A percentile compares a stretch with the other conserved stretches of the same genome.
Evolutionary conservation across 371 early-diverging fungal species (phyloP).

Genomic region (Actinomortierella ambigua): DNA sequence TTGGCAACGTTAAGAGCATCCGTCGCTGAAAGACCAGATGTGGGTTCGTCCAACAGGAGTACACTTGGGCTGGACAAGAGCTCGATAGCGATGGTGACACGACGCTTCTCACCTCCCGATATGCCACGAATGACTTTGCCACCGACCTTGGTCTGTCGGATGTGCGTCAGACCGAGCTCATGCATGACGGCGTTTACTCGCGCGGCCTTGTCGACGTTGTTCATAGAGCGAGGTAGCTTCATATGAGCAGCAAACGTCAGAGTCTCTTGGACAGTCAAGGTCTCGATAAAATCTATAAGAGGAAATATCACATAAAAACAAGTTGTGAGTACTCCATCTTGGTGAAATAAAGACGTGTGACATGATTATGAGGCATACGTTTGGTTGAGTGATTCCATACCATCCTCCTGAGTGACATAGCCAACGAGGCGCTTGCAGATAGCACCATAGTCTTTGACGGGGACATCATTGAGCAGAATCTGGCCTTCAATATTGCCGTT

Average conservation of each 20-base stretch:
- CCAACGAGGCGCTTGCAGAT: slow-evolving; percentile 76
- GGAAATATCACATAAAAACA: background rate
- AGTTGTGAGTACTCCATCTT: background rate
- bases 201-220: slow-evolving; percentile 57
- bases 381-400: slow-evolving; percentile 28
- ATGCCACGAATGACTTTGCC: slow-evolving; percentile 76
- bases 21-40: slow-evolving; percentile 77
- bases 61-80: slow-evolving; percentile 67
- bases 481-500: slow-evolving; percentile 60
- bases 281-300: slow-evolving; percentile 62
- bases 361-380: background rate
- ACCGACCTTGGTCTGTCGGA: slow-evolving; percentile 84
- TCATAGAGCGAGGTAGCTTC: slow-evolving; percentile 70
- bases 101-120: slow-evolving; percentile 69
- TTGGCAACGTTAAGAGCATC: slow-evolving; percentile 90
- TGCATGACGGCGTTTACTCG: slow-evolving; percentile 76
- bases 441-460: slow-evolving; percentile 49
- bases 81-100: slow-evolving; percentile 73
- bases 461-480: slow-evolving; percentile 69
- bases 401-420: slow-evolving; percentile 89
- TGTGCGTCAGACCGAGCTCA: slow-evolving; percentile 77
- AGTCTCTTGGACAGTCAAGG: slow-evolving; percentile 83
- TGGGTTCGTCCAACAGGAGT: slow-evolving; percentile 53
- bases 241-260: slow-evolving; percentile 78
- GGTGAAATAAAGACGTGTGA: background rate